Base-by-base conservation (phyloP, 1,139 yeast genomes). In the Hanseniaspora sp. region DNA sequence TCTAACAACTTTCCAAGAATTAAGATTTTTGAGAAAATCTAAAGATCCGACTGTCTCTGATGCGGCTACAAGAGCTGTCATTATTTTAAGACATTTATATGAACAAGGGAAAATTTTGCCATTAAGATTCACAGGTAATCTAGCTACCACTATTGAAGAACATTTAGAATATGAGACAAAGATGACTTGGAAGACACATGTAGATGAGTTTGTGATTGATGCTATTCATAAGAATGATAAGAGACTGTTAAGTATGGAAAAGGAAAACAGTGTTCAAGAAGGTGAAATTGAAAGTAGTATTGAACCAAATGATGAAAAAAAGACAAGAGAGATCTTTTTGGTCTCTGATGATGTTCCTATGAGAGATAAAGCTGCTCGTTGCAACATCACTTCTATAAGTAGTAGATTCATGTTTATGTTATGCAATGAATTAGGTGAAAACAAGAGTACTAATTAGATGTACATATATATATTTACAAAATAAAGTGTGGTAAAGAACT, bases 61-160 rank as follows among this genome's bases (percentile, higher is more conserved):
- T 64, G 84, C 90, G 1, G 92, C 92, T 1, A 83, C 92, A 0
- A 71, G 92, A 56, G 84, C 88, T 1, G 88, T 84, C 17, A 82
- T 83, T 17, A 81, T 83, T 7, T 76, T 83, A 35, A 72, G 90
- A 57, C 88, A 83, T 61, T 69, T 84, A 55, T 81, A 80, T 61
- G 67, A 75, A 33, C 81, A 83, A 48, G 72, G 75, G 76, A 77
- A 69, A 73, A 82, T 56, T 63, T 75, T 58, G 78, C 84, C 74
- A 71, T 76, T 72, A 79, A 80, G 71, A 74, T 79, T 69, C 76
- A 82, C 71, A 69, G 85, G 67, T 71, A 79, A 69, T 73, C 85
- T 87, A 64, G 86, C 65, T 65, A 76, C 69, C 72, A 83, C 59
- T 76, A 79, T 70, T 77, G 83, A 71, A 55, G 74, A 71, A 56